Evolutionary conservation across 305 asterid species (phyloP), one percentile per base, ranked within the genome.

Genomic region (Rubia tinctorum): DNA sequence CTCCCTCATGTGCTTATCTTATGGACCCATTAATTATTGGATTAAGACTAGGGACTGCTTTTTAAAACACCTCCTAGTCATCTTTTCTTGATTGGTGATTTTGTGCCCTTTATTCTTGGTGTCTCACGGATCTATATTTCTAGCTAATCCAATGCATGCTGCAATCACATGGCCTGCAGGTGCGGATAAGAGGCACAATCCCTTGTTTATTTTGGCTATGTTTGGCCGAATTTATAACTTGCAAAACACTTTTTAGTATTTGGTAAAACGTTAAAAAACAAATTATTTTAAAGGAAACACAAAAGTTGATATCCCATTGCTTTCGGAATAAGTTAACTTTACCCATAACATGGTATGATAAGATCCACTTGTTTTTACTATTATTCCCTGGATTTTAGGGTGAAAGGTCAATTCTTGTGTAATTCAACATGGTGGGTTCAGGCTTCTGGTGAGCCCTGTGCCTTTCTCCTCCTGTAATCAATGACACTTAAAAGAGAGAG

Each of bases 81-180:
- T 80, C 78, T 74, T 58, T 47, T 58, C 15, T 73, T 60, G 61
- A 56, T 23, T 59, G 22, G 15, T 59, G 65, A 23, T 9, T 39
- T 63, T 34, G 34, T 22, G 12, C 47, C 30, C 34, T 72, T 43
- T 76, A 76, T 78, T 80, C 79, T 69, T 72, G 18, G 66, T 73
- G 75, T 74, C 68, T 66, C 70, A 20, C 53, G 53, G 70, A 18
- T 66, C 27, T 65, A 37, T 13, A 20, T 6, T 40, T 64, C 47
- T 66, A 66, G 10, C 25, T 37, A 65, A 66, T 13, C 51, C 56
- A 22, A 51, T 76, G 58, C 20, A 51, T 63, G 14, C 4, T 58
- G 27, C 77, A 61, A 76, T 83, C 85, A 78, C 85, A 78, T 81
- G 83, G 56, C 44, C 43, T 65, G 71, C 43, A 45, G 30, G 47